Evolutionary conservation across 805 yeast species (phyloP), one percentile per base, ranked within the genome.

Genomic region (Ogataea angusta): DNA sequence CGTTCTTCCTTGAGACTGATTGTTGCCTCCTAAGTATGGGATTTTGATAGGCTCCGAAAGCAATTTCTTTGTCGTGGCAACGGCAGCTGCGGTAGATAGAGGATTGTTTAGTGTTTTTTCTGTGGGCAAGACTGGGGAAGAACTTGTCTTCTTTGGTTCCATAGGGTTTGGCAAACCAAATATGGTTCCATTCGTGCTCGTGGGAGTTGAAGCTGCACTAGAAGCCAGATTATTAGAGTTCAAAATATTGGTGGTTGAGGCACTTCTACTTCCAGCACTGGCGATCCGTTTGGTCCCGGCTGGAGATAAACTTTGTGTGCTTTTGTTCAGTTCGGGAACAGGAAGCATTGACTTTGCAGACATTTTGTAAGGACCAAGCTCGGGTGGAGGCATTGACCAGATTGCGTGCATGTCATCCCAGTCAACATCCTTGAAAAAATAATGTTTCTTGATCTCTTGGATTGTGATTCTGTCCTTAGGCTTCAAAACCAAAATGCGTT

Each of bases 341-440:
- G 85, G 82, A 64, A 80, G 75, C 93, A 85, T 85, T 1, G 91
- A 76, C 54, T 80, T 79, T 0, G 93, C 93, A 38, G 75, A 75
- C 62, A 85, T 71, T 46, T 82, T 83, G 54, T 82, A 85, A 0
- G 91, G 88, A 1, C 82, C 77, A 15, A 82, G 60, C 48, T 73
- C 81, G 0, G 93, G 93, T 2, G 83, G 80, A 2, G 66, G 63
- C 0, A 51, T 48, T 10, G 64, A 64, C 91, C 95, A 85, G 23
- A 85, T 66, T 33, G 70, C 63, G 23, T 68, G 73, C 27, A 65
- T 62, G 53, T 79, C 72, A 21, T 64, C 56, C 66, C 85, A 85
- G 50, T 79, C 69, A 23, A 78, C 61, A 1, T 66, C 73, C 29
- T 69, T 66, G 54, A 77, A 85, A 58, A 85, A 85, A 49, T 68